These are phyloP conservation scores for Glycine tomentella DNA, from an alignment of 306 rosid genomes.

Conservation along the genomic window DNA sequence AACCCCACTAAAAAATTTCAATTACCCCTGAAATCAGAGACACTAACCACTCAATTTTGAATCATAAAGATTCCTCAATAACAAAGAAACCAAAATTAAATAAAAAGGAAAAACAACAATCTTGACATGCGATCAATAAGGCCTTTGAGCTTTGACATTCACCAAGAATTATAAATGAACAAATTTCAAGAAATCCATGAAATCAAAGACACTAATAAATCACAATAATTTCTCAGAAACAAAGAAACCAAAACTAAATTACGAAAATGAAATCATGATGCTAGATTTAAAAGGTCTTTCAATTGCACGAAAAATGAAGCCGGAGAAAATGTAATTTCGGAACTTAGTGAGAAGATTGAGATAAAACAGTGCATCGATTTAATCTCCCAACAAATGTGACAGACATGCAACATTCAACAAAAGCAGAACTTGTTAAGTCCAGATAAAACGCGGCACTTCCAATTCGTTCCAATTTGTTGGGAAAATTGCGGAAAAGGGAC, in stretches of 20 bases:
- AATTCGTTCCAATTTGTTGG: conserved; percentile 33
- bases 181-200: conserved; percentile 46
- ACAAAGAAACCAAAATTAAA: not conserved
- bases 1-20: not conserved
- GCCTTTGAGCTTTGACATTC: conserved; percentile 32
- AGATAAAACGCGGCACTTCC: not conserved
- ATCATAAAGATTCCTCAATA: conserved; percentile 7
- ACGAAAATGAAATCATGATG: not conserved
- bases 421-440: not conserved
- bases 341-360: conserved; percentile 28
- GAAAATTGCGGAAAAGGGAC: conserved; percentile 3
- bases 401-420: conserved; percentile 25
- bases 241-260: not conserved
- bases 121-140: conserved; percentile 2
- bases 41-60: conserved; percentile 12
- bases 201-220: conserved; percentile 21
- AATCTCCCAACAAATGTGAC: conserved; percentile 14
- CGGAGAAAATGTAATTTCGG: not conserved
- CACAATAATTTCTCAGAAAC: conserved; percentile 2
- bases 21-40: conserved; percentile 55
- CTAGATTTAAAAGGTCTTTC: not conserved
- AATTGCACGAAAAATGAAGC: not conserved
- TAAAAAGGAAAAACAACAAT: not conserved
- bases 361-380: conserved; percentile 9
- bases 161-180: not conserved